These are phyloP conservation scores for Phytophthora lateralis DNA, from an alignment of 352 stramenopile species.

Conservation along the genomic window DNA sequence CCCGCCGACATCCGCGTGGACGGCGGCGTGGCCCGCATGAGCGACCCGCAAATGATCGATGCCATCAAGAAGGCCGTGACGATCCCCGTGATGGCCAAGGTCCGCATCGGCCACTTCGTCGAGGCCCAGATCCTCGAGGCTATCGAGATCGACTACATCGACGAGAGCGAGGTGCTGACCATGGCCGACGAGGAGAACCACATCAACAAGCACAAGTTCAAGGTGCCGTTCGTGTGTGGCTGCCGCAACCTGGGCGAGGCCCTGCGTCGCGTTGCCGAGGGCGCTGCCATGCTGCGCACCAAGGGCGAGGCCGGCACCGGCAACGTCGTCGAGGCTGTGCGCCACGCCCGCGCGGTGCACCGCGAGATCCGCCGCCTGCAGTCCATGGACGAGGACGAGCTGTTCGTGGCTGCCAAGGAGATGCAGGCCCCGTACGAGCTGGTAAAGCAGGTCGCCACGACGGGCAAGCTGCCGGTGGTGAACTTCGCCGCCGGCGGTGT, in stretches of 20 bases:
- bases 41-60: conserved; percentile 97
- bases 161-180: conserved; percentile 98
- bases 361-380: conserved; percentile 91
- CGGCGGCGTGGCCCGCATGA: conserved; percentile 97
- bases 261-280: conserved; percentile 94
- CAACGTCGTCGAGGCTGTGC: conserved; percentile 98
- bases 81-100: conserved; percentile 99
- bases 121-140: conserved; percentile 98
- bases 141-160: conserved; percentile 98
- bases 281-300: conserved; percentile 97
- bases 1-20: conserved; percentile 97
- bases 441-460: conserved; percentile 92
- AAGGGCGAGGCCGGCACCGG: conserved; percentile 98
- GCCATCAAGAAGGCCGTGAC: conserved; percentile 99
- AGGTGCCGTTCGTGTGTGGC: conserved; percentile 98
- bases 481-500: conserved; percentile 99
- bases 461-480: conserved; percentile 94
- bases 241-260: conserved; percentile 98
- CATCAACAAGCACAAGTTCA: conserved; percentile 97
- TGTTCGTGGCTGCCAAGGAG: conserved; percentile 97
- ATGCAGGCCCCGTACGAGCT: conserved; percentile 95
- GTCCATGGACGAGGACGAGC: conserved; percentile 96
- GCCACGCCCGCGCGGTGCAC: conserved; percentile 94
- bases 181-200: conserved; percentile 98
- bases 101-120: conserved; percentile 98